phyloP scores from a whole-genome alignment of 2,329 filamentous ascomycete species.

The Aspergillus sp. region DNA sequence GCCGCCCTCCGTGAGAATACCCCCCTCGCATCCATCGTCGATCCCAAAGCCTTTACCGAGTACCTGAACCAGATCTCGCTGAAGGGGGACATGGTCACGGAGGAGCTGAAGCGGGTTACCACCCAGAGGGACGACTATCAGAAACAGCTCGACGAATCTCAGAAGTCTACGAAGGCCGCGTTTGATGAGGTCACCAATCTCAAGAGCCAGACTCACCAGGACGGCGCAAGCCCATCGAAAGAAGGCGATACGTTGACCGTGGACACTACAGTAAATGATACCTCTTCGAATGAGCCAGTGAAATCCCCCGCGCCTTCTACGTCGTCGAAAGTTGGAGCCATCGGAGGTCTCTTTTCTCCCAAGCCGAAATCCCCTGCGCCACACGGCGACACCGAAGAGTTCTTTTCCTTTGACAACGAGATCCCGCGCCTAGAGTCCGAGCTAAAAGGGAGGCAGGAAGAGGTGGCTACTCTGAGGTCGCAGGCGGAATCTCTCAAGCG shows the following conservation, averaged over 20 bases:
- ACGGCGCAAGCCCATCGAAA: constrained; percentile 23
- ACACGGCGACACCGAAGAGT: constrained; percentile 51
- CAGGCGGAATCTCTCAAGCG: constrained; percentile 60
- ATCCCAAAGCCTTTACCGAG: constrained; percentile 75
- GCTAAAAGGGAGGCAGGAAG: constrained; percentile 57
- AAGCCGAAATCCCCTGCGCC: constrained; percentile 23
- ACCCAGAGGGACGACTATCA: constrained; percentile 71
- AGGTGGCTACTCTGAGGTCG: constrained; percentile 60
- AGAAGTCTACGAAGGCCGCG: constrained; percentile 53
- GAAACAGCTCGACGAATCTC: constrained; percentile 61
- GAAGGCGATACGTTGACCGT: constrained; percentile 7
- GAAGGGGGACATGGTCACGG: constrained; percentile 85
- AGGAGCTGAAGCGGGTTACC: constrained; percentile 81
- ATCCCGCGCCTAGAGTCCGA: constrained; percentile 71
- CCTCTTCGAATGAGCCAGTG: constrained; percentile 7
- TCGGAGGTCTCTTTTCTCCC: constrained; percentile 31
- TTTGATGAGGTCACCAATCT: constrained; percentile 55
- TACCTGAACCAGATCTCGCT: constrained; percentile 80
- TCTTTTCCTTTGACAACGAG: constrained; percentile 90
- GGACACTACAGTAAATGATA: constrained; percentile 8
- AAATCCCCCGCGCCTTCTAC: constrained; percentile 25
- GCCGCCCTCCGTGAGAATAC: constrained; percentile 84
- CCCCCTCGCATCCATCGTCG: constrained; percentile 76
- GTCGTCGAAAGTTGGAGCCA: constrained; percentile 21
- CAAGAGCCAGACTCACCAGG: constrained; percentile 31